phyloP scores from a whole-genome alignment of 345 rosid genomes.

The Aquilaria sinensis region DNA sequence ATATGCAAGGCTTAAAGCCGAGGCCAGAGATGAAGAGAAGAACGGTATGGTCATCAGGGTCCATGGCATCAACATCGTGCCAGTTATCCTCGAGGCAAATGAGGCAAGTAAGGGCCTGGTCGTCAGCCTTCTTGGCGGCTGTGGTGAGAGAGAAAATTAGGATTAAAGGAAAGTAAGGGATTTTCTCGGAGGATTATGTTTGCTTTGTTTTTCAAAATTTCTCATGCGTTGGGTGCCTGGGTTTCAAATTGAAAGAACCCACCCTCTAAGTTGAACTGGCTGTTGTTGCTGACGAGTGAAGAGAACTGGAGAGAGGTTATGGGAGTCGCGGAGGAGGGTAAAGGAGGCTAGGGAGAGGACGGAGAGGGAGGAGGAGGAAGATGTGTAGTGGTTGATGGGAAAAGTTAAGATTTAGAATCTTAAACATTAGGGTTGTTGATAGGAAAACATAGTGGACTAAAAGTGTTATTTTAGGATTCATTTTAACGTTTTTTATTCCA shows the following conservation, averaged over 20 bases:
- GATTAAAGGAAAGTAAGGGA: not conserved
- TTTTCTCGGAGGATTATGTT: no score
- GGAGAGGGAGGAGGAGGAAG: not conserved
- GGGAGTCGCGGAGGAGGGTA: not conserved
- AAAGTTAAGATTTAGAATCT: no score
- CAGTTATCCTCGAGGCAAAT: constrained; percentile 39
- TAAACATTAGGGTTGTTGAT: no score
- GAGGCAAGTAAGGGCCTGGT: constrained; percentile 38
- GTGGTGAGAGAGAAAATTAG: constrained; percentile 6
- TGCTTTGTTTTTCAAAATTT: no score
- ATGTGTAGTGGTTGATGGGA: no score
- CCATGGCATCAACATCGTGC: constrained; percentile 76
- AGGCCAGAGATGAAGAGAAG: constrained; percentile 75
- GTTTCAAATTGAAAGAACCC: not conserved
- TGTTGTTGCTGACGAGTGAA: not conserved
- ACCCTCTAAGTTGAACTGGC: not conserved
- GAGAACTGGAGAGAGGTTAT: not conserved
- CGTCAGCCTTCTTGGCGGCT: constrained; percentile 88
- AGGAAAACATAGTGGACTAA: no score
- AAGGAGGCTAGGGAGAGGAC: not conserved
- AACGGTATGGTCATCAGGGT: constrained; percentile 73
- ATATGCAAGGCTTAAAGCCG: constrained; percentile 69
- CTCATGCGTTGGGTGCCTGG: not conserved
- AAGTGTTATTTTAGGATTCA: no score
- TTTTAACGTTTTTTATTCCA: no score